Percentiles rank a stretch among this genome's conserved stretches.
phyloP scores from a whole-genome alignment of 2,329 filamentous ascomycete genomes.

The Penicillium sp. region DNA sequence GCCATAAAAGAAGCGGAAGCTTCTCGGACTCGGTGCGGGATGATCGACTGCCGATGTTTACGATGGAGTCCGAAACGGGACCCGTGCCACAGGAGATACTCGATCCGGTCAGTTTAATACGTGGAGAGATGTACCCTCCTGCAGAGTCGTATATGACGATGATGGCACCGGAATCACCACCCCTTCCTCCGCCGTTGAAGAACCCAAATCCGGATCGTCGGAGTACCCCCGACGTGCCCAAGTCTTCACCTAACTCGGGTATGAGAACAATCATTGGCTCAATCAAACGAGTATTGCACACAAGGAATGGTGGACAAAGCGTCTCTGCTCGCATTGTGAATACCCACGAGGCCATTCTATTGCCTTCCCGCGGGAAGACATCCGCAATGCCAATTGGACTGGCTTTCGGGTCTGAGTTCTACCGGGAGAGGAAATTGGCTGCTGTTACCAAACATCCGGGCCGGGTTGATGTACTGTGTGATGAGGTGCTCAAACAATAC shows the following conservation, averaged over 20 bases:
- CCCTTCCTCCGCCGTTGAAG: slow-evolving; percentile 32
- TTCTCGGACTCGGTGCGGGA: slow-evolving; percentile 81
- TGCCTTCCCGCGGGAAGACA: slow-evolving; percentile 36
- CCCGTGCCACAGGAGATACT: slow-evolving; percentile 60
- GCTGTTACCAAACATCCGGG: slow-evolving; percentile 50
- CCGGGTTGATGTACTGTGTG: slow-evolving; percentile 79
- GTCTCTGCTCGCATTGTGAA: slow-evolving; percentile 36
- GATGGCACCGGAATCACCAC: slow-evolving; percentile 52
- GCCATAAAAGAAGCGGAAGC: slow-evolving; percentile 82
- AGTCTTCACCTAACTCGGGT: slow-evolving; percentile 52
- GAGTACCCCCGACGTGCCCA: slow-evolving; percentile 31
- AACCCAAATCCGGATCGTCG: slow-evolving; percentile 27
- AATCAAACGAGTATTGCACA: slow-evolving; percentile 78
- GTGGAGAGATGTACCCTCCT: slow-evolving; percentile 80
- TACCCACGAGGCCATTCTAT: slow-evolving; percentile 30
- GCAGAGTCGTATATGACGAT: slow-evolving; percentile 76
- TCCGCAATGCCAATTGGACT: slow-evolving; percentile 46
- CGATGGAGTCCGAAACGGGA: slow-evolving; percentile 45
- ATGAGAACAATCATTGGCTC: slow-evolving; percentile 85
- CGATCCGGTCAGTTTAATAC: slow-evolving; percentile 78
- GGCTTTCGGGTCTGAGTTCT: slow-evolving; percentile 45
- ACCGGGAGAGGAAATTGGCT: slow-evolving; percentile 40
- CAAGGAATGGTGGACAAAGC: slow-evolving; percentile 42
- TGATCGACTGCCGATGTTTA: slow-evolving; percentile 54
- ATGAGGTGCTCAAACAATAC: slow-evolving; percentile 74